A percentile compares a stretch with the other conserved stretches of the same genome.
These are phyloP conservation scores for Calycina marina DNA, from an alignment of 2,329 filamentous ascomycete genomes.

Conservation along the genomic window DNA sequence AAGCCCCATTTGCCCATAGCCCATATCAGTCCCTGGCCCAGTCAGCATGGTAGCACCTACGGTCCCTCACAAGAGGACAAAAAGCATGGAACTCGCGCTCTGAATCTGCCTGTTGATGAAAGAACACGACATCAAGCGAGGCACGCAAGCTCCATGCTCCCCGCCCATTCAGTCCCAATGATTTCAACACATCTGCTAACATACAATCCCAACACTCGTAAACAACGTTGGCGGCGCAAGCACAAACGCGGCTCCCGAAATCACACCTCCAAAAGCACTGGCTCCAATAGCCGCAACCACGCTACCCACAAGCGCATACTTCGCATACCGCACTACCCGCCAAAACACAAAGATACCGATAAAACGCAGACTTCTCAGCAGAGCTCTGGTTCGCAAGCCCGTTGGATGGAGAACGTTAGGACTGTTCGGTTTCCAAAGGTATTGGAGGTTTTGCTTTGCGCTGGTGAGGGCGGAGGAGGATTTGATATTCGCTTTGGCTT, in stretches of 20 bases:
- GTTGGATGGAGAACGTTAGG: conserved; percentile 16
- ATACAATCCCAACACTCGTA: conserved; percentile 10
- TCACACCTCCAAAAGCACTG: conserved; percentile 17
- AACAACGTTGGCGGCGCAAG: conserved; percentile 19
- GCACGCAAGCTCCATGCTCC: too few relatives aligned
- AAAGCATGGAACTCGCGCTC: too few relatives aligned
- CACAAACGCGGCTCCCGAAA: conserved; percentile 18
- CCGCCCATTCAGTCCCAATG: too few relatives aligned
- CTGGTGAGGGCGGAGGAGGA: conserved; percentile 17
- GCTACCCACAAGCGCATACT: conserved; percentile 19
- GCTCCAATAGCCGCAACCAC: conserved; percentile 18
- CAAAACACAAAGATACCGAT: conserved; percentile 21
- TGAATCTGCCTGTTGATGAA: too few relatives aligned
- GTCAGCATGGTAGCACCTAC: too few relatives aligned
- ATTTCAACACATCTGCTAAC: too few relatives aligned
- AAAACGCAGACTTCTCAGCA: conserved; percentile 18
- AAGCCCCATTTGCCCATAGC: conserved; percentile 21
- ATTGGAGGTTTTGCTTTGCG: conserved; percentile 17
- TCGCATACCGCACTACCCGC: conserved; percentile 22
- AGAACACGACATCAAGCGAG: too few relatives aligned
- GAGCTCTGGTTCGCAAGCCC: conserved; percentile 19
- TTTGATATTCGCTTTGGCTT: conserved; percentile 15
- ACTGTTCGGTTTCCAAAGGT: conserved; percentile 16
- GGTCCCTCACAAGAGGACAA: too few relatives aligned
- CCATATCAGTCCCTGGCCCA: conserved; percentile 18